Base-by-base conservation (phyloP, 1,284 basidiomycete genomes). In the Ceratobasidium sp. region DNA sequence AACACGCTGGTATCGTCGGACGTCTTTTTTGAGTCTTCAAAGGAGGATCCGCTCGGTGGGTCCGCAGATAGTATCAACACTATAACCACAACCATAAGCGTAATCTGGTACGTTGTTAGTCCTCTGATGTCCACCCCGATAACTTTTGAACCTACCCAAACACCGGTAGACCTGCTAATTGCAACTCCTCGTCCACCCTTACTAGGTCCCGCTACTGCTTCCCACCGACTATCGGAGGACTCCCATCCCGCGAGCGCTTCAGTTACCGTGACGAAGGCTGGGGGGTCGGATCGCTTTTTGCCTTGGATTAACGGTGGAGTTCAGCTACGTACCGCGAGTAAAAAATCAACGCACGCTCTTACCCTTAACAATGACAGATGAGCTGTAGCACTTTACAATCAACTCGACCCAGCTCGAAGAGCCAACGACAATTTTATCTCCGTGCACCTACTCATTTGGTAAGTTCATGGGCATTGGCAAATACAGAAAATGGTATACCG, bases 341-440 rank as follows among this genome's bases (percentile, higher is more conserved):
- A 29, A 56, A 56, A 22, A n/a, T n/a, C 52, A 56, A 56, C 8
- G 43, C 43, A 44, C 25, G 25, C 25, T 29, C 25, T 29, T 29
- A 29, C 25, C 25, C 25, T 29, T 29, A 29, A 61, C 57, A 17
- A 61, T 17, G 17, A 19, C 9, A 19, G 57, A 61, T 61, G 32
- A 40, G 37, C 57, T 61, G 15, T 61, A 61, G 57, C 57, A 40
- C 37, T 61, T 61, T 13, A 61, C 32, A 22, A 61, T 22, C 1
- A 32, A 61, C 17, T 37, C 37, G 5, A 9, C 7, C 4, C 4
- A 37, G 57, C 32, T 61, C 4, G 57, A 61, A 5, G 57, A 61
- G 4, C 57, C 57, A 37, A 61, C 32, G 15, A 61, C 22, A 1
- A 61, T 37, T 8, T 61, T 61, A 5, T 37, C 0, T 13, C 32